Evolutionary conservation across 371 early-diverging fungal species (phyloP).

Genomic region (Lichtheimia ramosa): DNA sequence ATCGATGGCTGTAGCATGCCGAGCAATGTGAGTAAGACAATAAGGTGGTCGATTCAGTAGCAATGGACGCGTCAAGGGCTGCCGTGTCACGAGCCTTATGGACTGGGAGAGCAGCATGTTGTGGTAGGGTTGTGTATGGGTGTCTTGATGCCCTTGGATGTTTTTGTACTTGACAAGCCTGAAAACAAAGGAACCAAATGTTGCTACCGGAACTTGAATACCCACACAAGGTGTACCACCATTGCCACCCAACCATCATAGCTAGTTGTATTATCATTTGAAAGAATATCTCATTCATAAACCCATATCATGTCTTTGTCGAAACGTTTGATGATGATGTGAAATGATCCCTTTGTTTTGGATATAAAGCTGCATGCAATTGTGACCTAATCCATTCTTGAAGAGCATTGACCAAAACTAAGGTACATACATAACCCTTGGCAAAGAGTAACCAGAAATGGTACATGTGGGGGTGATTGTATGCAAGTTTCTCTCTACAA

Average conservation of each 20-base stretch:
- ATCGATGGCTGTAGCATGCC: conserved; percentile 12
- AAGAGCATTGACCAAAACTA: too few relatives aligned
- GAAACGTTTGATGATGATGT: too few relatives aligned
- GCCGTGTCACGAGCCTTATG: not conserved
- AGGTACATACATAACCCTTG: too few relatives aligned
- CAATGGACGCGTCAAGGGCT: not conserved
- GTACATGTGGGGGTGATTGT: too few relatives aligned
- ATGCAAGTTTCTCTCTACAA: too few relatives aligned
- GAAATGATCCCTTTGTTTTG: too few relatives aligned
- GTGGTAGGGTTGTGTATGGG: not conserved
- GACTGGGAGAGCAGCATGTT: not conserved
- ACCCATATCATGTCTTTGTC: too few relatives aligned
- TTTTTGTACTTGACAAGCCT: not conserved
- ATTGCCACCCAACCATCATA: not conserved
- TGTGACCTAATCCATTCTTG: too few relatives aligned
- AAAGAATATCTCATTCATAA: too few relatives aligned
- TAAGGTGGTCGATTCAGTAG: not conserved
- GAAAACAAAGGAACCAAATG: not conserved
- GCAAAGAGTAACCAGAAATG: too few relatives aligned
- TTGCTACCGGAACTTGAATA: not conserved
- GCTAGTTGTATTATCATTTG: too few relatives aligned
- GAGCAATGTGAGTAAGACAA: conserved; percentile 4
- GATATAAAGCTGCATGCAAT: too few relatives aligned
- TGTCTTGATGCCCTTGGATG: not conserved
- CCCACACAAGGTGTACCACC: not conserved